Conservation (phyloP, 768 basidiomycete genomes). For the Lactifluus echinatus region DNA sequence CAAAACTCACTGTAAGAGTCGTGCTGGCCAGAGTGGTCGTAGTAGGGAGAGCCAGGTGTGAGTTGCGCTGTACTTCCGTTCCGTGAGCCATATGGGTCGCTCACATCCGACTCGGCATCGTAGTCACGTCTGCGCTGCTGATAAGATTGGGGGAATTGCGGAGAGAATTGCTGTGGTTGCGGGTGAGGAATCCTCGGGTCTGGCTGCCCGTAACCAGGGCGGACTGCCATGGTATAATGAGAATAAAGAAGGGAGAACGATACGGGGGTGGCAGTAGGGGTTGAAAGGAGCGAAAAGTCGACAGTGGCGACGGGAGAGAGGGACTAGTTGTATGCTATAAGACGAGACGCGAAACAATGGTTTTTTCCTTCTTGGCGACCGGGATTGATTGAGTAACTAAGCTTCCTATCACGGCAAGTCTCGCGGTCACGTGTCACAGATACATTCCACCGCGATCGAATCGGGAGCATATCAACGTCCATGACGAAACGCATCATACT, state of each 20-base stretch:
- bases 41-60: background rate
- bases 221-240: slow-evolving; percentile 27
- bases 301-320: background rate
- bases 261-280: background rate
- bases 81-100: slow-evolving; percentile 19
- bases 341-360: background rate
- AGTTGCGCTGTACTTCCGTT: slow-evolving; percentile 20
- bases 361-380: background rate
- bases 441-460: no score
- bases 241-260: slow-evolving; percentile 2
- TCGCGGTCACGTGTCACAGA: slow-evolving; percentile 5
- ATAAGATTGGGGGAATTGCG: slow-evolving; percentile 1
- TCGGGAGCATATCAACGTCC: no score
- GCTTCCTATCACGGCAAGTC: background rate
- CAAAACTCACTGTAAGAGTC: slow-evolving; percentile 20
- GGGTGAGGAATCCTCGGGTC: slow-evolving; percentile 26
- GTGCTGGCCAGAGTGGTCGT: slow-evolving; percentile 19
- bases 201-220: slow-evolving; percentile 28
- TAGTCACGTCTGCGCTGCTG: slow-evolving; percentile 19
- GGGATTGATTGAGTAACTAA: background rate
- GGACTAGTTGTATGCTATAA: background rate
- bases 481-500: slow-evolving; percentile 18
- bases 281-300: slow-evolving; percentile 16
- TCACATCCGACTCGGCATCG: slow-evolving; percentile 21
- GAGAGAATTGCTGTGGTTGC: slow-evolving; percentile 22